Evolutionary conservation across 139 green algal species (phyloP).

Genomic region (Eudorina sp.): DNA sequence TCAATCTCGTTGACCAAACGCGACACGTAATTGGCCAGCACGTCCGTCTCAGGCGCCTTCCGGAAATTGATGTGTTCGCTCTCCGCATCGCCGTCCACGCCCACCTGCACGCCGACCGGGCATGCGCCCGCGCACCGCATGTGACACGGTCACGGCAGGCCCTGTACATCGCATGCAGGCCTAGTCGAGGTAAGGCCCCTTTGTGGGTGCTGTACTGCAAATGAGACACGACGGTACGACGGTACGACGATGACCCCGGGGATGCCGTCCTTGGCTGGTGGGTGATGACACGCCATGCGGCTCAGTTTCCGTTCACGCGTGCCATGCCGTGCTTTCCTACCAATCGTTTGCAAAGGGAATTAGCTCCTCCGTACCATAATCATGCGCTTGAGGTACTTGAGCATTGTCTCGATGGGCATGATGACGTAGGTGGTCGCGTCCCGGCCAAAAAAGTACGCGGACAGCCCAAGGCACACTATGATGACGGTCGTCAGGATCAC

Average conservation of each 20-base stretch:
- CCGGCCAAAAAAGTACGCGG: conserved; percentile 26
- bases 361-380: conserved; percentile 42
- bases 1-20: conserved; percentile 41
- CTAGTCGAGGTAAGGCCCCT: too few species aligned
- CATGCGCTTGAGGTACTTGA: conserved; percentile 39
- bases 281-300: too few species aligned
- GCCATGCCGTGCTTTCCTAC: neutral
- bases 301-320: too few species aligned
- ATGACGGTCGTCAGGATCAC: conserved; percentile 23
- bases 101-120: too few species aligned
- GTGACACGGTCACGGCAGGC: too few species aligned
- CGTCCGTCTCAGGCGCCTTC: conserved; percentile 39
- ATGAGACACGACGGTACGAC: too few species aligned
- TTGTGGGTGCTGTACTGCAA: too few species aligned
- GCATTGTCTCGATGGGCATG: conserved; percentile 48
- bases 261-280: too few species aligned
- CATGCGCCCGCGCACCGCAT: too few species aligned
- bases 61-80: neutral
- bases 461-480: conserved; percentile 7
- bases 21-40: conserved; percentile 45
- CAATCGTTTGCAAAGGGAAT: neutral
- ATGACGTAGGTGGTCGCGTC: conserved; percentile 52
- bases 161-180: too few species aligned
- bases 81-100: conserved; percentile 18
- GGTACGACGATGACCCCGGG: too few species aligned